These are phyloP conservation scores for Heliamphora pulchella DNA, from an alignment of 179 eudicot species.

Conservation along the genomic window DNA sequence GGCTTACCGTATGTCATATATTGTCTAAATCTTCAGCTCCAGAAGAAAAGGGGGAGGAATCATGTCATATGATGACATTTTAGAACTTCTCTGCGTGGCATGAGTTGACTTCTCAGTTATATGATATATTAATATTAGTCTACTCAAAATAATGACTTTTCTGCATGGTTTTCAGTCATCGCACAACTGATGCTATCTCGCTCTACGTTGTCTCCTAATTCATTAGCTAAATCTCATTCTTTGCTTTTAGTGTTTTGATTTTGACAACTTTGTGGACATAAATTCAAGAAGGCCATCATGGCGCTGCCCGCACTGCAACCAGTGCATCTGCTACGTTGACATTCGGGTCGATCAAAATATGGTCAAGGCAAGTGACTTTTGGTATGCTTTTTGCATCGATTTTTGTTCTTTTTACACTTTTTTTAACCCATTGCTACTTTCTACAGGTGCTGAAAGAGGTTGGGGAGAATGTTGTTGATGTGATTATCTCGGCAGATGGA, in stretches of 20 bases:
- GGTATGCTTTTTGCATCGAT: slow-evolving; percentile 8
- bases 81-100: neutral
- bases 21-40: neutral
- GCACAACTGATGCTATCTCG: neutral
- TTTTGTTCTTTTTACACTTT: neutral
- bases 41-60: neutral
- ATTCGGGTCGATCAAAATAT: slow-evolving; percentile 74
- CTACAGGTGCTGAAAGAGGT: slow-evolving; percentile 63
- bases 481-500: slow-evolving; percentile 62
- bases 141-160: neutral
- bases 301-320: slow-evolving; percentile 87
- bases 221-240: slow-evolving; percentile 9
- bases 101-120: neutral
- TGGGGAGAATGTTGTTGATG: slow-evolving; percentile 44
- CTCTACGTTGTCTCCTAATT: neutral
- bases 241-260: slow-evolving; percentile 68
- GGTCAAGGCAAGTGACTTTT: slow-evolving; percentile 57
- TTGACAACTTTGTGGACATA: slow-evolving; percentile 61
- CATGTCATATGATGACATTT: neutral
- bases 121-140: too few species aligned
- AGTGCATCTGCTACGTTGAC: slow-evolving; percentile 63
- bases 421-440: slow-evolving; percentile 6
- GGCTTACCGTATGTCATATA: neutral
- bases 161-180: neutral
- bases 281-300: slow-evolving; percentile 77